Percentiles rank a stretch among this genome's conserved stretches.
These are phyloP conservation scores for Phragmites australis DNA, from an alignment of 176 grass and related monocot genomes.

Conservation along the genomic window DNA sequence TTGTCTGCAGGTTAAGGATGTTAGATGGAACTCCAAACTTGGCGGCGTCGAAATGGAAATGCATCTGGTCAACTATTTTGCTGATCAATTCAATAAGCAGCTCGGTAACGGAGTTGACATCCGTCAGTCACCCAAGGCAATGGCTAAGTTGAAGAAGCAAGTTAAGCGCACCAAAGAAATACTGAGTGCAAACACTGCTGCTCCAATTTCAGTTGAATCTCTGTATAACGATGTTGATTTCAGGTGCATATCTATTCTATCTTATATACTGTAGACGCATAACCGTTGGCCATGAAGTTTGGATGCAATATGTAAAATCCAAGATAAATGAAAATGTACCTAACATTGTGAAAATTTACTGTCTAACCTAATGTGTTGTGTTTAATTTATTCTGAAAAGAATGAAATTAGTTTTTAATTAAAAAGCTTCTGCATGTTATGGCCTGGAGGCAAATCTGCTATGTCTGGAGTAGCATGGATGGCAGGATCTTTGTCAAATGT, in stretches of 20 bases:
- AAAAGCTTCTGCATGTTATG: background rate
- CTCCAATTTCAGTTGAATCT: conserved; percentile 96
- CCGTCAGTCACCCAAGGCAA: conserved; percentile 87
- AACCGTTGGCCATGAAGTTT: background rate
- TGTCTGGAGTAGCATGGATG: conserved; percentile 26
- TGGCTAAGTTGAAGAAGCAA: conserved; percentile 99
- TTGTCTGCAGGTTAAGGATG: conserved; percentile 77
- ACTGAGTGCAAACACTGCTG: conserved; percentile 88
- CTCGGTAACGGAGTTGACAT: conserved; percentile 81
- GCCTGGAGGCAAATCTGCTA: background rate
- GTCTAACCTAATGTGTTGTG: background rate
- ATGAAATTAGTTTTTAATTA: background rate
- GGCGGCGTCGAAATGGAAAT: conserved; percentile 94
- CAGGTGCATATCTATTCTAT: conserved; percentile 53
- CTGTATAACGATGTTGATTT: conserved; percentile 92
- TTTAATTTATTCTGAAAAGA: background rate
- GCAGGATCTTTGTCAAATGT: background rate
- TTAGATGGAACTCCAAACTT: conserved; percentile 93
- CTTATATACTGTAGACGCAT: background rate
- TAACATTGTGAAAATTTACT: conserved; percentile 19
- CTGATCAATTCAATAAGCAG: conserved; percentile 90
- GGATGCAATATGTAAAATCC: conserved; percentile 2
- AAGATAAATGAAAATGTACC: conserved; percentile 14
- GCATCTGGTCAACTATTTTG: conserved; percentile 79
- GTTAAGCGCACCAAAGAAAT: conserved; percentile 99